Evolutionary conservation across 2,329 filamentous ascomycete species (phyloP), one percentile per base, ranked within the genome.

Genomic region (Clarireedia homoeocarpa): DNA sequence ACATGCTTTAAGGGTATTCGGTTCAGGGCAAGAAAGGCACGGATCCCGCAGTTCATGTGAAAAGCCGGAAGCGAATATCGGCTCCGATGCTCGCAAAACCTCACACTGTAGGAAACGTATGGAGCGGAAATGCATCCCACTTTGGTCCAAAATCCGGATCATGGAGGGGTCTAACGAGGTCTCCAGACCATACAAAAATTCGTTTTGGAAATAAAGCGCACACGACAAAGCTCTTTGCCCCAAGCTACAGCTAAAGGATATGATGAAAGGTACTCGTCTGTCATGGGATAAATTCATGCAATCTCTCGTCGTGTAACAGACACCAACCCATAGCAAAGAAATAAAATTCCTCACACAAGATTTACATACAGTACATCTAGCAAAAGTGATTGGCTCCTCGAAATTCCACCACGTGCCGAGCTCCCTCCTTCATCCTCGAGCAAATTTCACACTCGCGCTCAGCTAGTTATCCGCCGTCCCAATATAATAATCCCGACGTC

Each of bases 111-210:
- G 38, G 38, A 40, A 40, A 40, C 38, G 38, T 14, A 14, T 40
- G 17, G 14, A 40, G 38, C 38, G 38, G 38, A 40, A 40, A 17
- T n/a, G 14, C 38, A n/a, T 17, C 38, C 17, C 17, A 40, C 17
- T 40, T 40, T 17, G 14, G 38, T 40, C 3, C 17, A 14, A n/a
- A n/a, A 40, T 17, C 38, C 38, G 38, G 4, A 40, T 17, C 38
- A 40, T 40, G 38, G 17, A 17, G 38, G 38, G 38, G 14, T 40
- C 38, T 40, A 17, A 17, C 17, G 38, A 40, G 38, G 38, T 40
- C 51, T 48, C 42, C 42, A 53, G 51, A 53, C 51, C 44, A 40
- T 48, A 40, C 44, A 17, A 53, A 53, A 48, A 48, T 53, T 48
- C 51, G 30, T 34, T 38, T 48, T 40, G 4, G 42, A 53, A 53